Base-by-base conservation (phyloP, 306 rosid genomes). In the Cicer arietinum region DNA sequence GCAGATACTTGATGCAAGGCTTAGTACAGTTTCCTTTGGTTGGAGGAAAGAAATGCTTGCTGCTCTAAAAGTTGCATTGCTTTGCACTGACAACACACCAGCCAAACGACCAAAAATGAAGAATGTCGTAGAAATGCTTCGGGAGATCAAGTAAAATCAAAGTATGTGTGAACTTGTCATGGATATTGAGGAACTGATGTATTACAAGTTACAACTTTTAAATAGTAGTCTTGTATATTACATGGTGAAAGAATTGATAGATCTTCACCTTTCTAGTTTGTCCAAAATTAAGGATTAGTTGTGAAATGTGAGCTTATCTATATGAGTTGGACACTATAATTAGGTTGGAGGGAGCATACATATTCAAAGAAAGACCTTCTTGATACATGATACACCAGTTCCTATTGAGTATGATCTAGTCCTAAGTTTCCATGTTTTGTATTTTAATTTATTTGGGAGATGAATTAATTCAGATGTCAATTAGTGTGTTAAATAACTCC, bases 11-110 rank as follows among this genome's bases (percentile, higher is more conserved):
- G 98, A 92, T 72, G 82, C 96, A 13, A 89, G 75, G 81, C 97
- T 92, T 14, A 95, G 98, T 89, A 95, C 99, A 2, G 93, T 95
- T 62, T 92, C 99, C 25, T 95, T 95, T 53, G 85, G 90, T 41
- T 92, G 99, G 99, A 89, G 99, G 91, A 95, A 90, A 86, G 98
- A 95, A 84, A 95, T 95, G 99, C 99, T 95, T 79, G 93, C 99
- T 64, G 92, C 97, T 46, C 87, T 92, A 12, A 95, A 95, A 84
- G 90, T 92, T n/a, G 99, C 99, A 3, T 83, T 92, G 81, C 96
- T 92, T 69, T 95, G 99, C 88, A 95, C 96, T 10, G 99, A 95
- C 71, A 86, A 43, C 50, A 92, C 92, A 14, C 97, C 99, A 3
- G 99, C 98, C 46, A 95, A 95, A 74, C 89, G 98, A 63, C 99